A percentile compares a stretch with the other conserved stretches of the same genome.
Conservation (phyloP, 2,329 filamentous ascomycete species). For the Rhinocladiella mackenziei region DNA sequence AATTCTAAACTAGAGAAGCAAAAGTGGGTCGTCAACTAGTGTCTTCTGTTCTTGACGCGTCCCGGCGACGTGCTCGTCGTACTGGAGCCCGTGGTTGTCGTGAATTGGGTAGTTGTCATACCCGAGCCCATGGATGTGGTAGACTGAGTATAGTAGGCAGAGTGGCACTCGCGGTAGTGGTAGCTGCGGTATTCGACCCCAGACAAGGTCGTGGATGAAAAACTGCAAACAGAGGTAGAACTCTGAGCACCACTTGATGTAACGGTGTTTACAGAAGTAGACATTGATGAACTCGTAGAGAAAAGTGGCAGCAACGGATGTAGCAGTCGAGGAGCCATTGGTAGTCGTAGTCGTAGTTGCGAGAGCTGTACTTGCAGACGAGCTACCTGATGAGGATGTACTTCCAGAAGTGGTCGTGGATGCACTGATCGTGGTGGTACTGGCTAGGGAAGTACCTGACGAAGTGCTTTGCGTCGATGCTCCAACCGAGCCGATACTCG, state of each 20-base stretch:
- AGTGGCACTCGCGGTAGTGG: neutral
- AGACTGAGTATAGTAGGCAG: neutral
- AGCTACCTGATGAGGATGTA: neutral
- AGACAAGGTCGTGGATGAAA: no score
- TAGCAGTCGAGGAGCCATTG: slow-evolving; percentile 1
- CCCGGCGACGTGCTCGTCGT: slow-evolving; percentile 5
- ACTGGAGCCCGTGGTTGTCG: neutral
- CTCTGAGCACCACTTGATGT: no score
- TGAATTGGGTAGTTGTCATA: neutral
- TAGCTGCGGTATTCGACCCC: neutral
- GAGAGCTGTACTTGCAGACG: slow-evolving; percentile 1
- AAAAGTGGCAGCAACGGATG: neutral
- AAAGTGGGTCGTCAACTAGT: neutral
- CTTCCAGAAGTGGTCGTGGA: slow-evolving; percentile 1
- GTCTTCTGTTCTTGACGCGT: neutral
- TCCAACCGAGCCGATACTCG: no score
- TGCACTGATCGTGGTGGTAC: no score
- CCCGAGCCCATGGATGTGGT: slow-evolving; percentile 4
- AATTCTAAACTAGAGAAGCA: neutral
- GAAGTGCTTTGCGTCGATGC: no score
- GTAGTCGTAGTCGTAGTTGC: slow-evolving; percentile 1
- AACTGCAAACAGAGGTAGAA: no score
- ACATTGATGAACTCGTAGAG: slow-evolving; percentile 1
- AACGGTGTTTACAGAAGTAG: no score
- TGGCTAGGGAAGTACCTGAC: no score